Base-by-base conservation (phyloP, 1,139 yeast genomes). In the Taiozyma sp. region DNA sequence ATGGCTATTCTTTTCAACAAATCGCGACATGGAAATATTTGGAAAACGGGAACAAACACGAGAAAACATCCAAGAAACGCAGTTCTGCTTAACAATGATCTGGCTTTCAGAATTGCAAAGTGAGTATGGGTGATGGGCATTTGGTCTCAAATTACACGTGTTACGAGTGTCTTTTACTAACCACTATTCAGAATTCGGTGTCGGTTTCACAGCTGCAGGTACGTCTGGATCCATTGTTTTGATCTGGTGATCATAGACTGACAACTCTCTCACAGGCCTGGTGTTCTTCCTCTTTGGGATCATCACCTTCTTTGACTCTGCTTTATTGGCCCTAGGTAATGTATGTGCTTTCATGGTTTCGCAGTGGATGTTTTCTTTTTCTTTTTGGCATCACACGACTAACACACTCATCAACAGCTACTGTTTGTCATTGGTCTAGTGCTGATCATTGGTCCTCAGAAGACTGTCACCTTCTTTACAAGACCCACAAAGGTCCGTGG, bases 191-290 rank as follows among this genome's bases (percentile, higher is more conserved):
- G 96, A 90, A 69, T 85, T 85, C 63, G 99, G 99, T 32, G 97
- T 89, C 29, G 97, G 90, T 10, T 87, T 91, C 74, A 88, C 97
- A 14, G 91, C 96, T 28, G 88, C 87, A 29, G 97, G 93, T 53
- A 55, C 46, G 41, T 50, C n/a, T 28, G 22, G 28, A 45, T 50
- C 48, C 44, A 43, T 47, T 35, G 21, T 37, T 21, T 21, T 30
- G 13, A 9, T 37, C 14, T 19, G 14, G n/a, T 8, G 24, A 19
- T 16, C 41, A 19, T 19, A 37, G 7, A 37, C 41, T 40, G 35
- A 37, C 34, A 35, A 35, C 22, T 13, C 42, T 14, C 14, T 9
- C 13, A 28, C 14, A 43, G 59, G 59, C 2, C 79, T 85, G 51
- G 68, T 88, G 45, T 85, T 89, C 66, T 87, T 93, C 68, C 66